phyloP scores from a whole-genome alignment of 108 stramenopile species.

The Ochromonas danica region DNA sequence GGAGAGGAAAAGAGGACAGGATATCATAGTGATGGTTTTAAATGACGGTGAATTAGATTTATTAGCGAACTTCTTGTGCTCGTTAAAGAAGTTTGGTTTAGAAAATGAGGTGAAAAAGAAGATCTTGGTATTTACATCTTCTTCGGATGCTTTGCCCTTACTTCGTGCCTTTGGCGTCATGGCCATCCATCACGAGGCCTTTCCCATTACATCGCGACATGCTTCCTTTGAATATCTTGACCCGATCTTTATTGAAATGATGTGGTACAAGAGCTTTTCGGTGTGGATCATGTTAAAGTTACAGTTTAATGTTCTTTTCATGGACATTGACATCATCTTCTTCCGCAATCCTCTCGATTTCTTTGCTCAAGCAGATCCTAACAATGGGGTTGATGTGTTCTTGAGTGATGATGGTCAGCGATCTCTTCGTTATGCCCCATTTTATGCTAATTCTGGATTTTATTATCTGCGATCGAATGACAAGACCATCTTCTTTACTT shows the following conservation, averaged over 20 bases:
- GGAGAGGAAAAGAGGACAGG: not conserved
- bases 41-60: constrained; percentile 29
- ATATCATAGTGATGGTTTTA: constrained; percentile 33
- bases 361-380: constrained; percentile 38
- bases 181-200: not conserved
- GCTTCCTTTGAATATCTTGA: constrained; percentile 63
- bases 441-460: constrained; percentile 72
- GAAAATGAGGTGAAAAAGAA: too few relatives aligned
- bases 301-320: constrained; percentile 40
- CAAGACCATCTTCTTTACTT: not conserved
- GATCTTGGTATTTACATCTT: not conserved
- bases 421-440: constrained; percentile 57
- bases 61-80: constrained; percentile 32
- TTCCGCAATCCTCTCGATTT: not conserved
- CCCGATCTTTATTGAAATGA: constrained; percentile 65
- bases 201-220: not conserved
- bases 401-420: constrained; percentile 86
- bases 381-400: constrained; percentile 65
- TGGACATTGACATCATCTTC: constrained; percentile 27
- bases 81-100: not conserved
- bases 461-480: constrained; percentile 68
- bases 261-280: constrained; percentile 72
- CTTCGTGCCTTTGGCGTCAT: not conserved
- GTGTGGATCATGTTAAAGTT: constrained; percentile 64
- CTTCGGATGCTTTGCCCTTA: not conserved